These are phyloP conservation scores for Acacia crassicarpa DNA, from an alignment of 306 rosid genomes.

Conservation along the genomic window DNA sequence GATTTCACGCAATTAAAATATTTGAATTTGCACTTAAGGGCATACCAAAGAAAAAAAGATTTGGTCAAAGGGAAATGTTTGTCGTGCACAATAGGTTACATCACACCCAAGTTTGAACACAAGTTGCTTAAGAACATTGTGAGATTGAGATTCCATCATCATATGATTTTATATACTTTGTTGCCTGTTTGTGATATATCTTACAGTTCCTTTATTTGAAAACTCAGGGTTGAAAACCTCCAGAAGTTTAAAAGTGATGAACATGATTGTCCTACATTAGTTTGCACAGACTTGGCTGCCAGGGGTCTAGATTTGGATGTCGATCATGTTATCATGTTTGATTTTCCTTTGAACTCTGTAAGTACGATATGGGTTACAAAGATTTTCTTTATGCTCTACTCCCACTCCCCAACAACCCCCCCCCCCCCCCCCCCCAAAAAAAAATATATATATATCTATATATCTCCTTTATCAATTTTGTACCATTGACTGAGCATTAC, in stretches of 20 bases:
- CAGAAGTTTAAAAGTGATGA: constrained; percentile 78
- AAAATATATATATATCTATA: too few relatives aligned
- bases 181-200: constrained; percentile 11
- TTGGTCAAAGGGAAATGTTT: neutral
- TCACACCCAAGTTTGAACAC: neutral
- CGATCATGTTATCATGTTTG: constrained; percentile 98
- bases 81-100: neutral
- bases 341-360: constrained; percentile 87
- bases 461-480: neutral
- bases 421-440: too few relatives aligned
- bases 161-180: neutral
- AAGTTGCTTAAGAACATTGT: constrained; percentile 1
- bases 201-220: constrained; percentile 22
- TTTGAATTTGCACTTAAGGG: neutral
- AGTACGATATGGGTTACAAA: constrained; percentile 31
- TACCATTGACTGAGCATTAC: neutral
- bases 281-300: constrained; percentile 97
- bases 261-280: constrained; percentile 92
- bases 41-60: neutral
- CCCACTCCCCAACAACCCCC: neutral
- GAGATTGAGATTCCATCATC: neutral
- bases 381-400: neutral
- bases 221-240: constrained; percentile 89
- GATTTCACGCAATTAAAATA: neutral
- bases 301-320: constrained; percentile 96